Evolutionary conservation across 768 basidiomycete species (phyloP).

Genomic region (Russula abietina): DNA sequence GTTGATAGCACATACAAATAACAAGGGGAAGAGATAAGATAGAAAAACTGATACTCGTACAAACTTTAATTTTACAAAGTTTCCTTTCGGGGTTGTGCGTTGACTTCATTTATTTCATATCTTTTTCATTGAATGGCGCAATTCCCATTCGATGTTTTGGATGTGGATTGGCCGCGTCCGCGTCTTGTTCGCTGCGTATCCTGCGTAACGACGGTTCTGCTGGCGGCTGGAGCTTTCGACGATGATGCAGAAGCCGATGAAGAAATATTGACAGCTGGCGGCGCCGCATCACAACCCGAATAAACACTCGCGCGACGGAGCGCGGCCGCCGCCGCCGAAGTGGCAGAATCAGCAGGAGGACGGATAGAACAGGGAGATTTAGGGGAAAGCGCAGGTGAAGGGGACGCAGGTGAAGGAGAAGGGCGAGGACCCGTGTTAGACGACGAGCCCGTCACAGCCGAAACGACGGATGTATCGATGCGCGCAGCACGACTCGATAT

Average conservation of each 20-base stretch:
- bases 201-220: neutral
- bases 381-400: neutral
- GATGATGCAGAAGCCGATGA: neutral
- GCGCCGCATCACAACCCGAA: neutral
- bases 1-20: neutral
- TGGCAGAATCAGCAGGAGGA: neutral
- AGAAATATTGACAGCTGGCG: neutral
- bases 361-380: neutral
- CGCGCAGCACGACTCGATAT: conserved; percentile 33
- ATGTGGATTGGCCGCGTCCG: conserved; percentile 4
- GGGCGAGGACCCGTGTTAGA: neutral
- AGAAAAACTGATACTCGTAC: neutral
- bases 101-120: too few relatives aligned
- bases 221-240: neutral
- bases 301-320: neutral
- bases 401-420: too few relatives aligned
- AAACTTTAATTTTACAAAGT: neutral
- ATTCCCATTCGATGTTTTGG: conserved; percentile 4
- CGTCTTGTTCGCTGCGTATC: conserved; percentile 11
- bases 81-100: neutral
- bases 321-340: neutral
- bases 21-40: neutral
- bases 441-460: conserved; percentile 1
- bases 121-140: conserved; percentile 16
- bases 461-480: neutral